Base-by-base conservation (phyloP, 2,329 filamentous ascomycete genomes). In the Colletotrichum australisinense region DNA sequence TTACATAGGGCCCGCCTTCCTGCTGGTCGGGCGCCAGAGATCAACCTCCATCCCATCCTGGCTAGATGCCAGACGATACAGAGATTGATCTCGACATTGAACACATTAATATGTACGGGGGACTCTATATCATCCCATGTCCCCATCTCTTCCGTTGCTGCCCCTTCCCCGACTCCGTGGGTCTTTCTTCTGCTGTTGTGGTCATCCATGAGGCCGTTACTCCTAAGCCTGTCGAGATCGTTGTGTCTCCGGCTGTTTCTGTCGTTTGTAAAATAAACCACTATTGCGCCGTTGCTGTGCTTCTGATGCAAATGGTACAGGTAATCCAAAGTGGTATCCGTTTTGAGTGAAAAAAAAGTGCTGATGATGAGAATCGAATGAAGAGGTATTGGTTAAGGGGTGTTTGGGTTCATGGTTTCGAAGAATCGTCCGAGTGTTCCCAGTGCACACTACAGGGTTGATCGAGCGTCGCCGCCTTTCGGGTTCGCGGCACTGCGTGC, bases 201-300 rank as follows among this genome's bases (percentile, higher is more conserved):
- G 57, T 74, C 65, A 66, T 74, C 65, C 52, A 66, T 73, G 57
- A 60, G 63, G 69, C 69, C 63, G 64, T 73, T 73, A 73, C 57
- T 52, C 32, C 65, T 19, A 59, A 65, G 72, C 72, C 69, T 62
- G 57, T 42, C 67, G 53, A 65, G 49, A 63, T 19, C 42, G 35
- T 66, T 58, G 42, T 62, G 24, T 59, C 73, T 56, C 64, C 38
- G 60, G 52, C 71, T 63, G 22, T 35, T 75, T 56, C 58, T 63
- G 67, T 74, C 66, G 62, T 75, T 73, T 74, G 62, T 42, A 42
- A 46, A 28, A 38, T 64, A 53, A 53, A 66, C 73, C 70, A 65
- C 63, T 63, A 63, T 70, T 74, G 71, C 74, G 74, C 74, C 74
- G 69, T 65, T 76, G 74, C 74, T 76, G 74, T 76, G 74, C 74